Base-by-base conservation (phyloP, 768 basidiomycete species). In the Cystobasidium ongulense region DNA sequence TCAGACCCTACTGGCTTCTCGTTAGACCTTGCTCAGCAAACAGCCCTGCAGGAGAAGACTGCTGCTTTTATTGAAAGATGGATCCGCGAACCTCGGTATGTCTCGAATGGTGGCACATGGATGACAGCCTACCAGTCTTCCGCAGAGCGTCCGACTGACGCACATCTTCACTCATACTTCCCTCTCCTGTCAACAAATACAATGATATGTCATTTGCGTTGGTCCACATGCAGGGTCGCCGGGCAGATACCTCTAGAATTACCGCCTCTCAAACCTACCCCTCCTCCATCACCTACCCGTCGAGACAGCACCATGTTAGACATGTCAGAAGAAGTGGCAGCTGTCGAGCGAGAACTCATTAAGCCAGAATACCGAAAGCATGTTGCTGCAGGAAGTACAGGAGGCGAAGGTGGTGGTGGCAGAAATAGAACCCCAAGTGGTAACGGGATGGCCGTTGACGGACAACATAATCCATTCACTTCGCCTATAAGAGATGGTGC, bases 291-390 rank as follows among this genome's bases (percentile, higher is more conserved):
- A n/a, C 68, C 54, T 31, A 61, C 53, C 21, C 52, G 68, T 17
- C 33, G 68, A 29, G 68, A 71, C 53, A 71, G 68, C 68, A n/a
- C 50, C 2, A 31, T 59, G 21, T 21, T 27, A n/a, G 68, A 71
- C 31, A 59, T 71, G 52, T 71, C 68, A 36, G 68, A 71, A 57
- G 68, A 71, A 54, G 68, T 71, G 7, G 68, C 73, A 2, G 74
- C 68, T 0, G 74, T 77, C 25, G 78, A 76, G 59, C 43, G 62
- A 2, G 75, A 72, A 17, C 73, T 78, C 33, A 72, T 70, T 46
- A 76, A 76, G 74, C 76, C 68, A 1, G 68, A 71, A 54, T 71
- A 71, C 41, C 52, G 68, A 7, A 52, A 54, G 27, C 46, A 43
- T 8, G 41, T 35, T 10, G 5, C 63, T 39, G n/a, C 33, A 25